phyloP scores from a whole-genome alignment of 139 green algal species.

The Chlamydomonas applanata region DNA sequence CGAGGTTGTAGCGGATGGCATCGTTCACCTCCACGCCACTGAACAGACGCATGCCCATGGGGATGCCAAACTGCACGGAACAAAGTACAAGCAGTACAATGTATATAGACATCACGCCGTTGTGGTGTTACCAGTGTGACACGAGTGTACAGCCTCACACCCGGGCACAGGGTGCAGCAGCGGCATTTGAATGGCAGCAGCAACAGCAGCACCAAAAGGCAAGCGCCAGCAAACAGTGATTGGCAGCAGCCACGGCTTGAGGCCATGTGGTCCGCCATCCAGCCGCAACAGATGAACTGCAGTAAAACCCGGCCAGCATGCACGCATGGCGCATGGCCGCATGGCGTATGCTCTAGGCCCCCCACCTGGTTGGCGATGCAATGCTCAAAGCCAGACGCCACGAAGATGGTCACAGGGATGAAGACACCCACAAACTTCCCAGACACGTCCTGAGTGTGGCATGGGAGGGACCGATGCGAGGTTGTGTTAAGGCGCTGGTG shows the following conservation, averaged over 20 bases:
- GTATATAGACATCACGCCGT: no score
- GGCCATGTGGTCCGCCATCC: not conserved
- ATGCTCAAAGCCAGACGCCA: constrained; percentile 77
- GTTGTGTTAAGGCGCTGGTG: no score
- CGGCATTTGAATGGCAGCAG: no score
- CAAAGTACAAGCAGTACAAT: no score
- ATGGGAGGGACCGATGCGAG: not conserved
- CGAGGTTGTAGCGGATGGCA: constrained; percentile 66
- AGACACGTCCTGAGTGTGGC: constrained; percentile 46
- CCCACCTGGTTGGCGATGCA: constrained; percentile 57
- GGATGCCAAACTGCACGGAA: constrained; percentile 1
- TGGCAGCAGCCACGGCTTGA: not conserved
- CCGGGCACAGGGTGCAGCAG: no score
- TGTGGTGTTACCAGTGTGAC: no score
- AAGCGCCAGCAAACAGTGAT: not conserved
- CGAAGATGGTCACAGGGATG: constrained; percentile 76
- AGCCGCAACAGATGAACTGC: no score
- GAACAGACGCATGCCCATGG: constrained; percentile 10
- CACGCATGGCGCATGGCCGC: no score
- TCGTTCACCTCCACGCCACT: constrained; percentile 48
- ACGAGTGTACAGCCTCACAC: no score
- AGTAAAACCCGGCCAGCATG: no score
- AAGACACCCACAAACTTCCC: constrained; percentile 74
- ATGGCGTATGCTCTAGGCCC: constrained; percentile 58
- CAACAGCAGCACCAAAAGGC: no score